These are phyloP conservation scores for Alternaria gansuensis DNA, from an alignment of 2,329 filamentous ascomycete species.

Conservation along the genomic window DNA sequence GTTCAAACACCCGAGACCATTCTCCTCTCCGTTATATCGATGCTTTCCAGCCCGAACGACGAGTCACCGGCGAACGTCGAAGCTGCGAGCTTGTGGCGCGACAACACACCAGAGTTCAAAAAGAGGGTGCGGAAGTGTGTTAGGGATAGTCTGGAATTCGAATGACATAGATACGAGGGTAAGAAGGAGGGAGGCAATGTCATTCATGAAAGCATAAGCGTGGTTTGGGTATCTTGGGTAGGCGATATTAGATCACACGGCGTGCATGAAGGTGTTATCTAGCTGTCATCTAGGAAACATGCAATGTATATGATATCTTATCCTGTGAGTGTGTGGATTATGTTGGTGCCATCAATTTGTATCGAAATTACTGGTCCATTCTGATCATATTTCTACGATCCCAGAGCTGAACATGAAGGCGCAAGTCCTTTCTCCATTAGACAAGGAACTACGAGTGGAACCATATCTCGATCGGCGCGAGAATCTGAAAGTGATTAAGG, in stretches of 20 bases:
- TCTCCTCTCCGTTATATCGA: conserved; percentile 95
- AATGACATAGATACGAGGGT: conserved; percentile 23
- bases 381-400: not conserved
- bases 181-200: not conserved
- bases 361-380: not conserved
- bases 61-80: conserved; percentile 97
- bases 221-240: conserved; percentile 9
- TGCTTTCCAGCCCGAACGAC: conserved; percentile 96
- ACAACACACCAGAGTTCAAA: conserved; percentile 84
- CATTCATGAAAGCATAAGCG: conserved; percentile 18
- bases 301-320: not conserved
- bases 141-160: conserved; percentile 58
- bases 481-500: not conserved
- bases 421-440: not conserved
- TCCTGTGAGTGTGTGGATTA: not conserved
- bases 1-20: conserved; percentile 99
- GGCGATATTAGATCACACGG: conserved; percentile 7
- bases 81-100: conserved; percentile 95
- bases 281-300: not conserved
- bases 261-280: conserved; percentile 7
- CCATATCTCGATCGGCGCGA: accelerated
- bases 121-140: conserved; percentile 84
- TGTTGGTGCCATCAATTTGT: not conserved
- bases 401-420: too few relatives aligned
- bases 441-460: not conserved